phyloP scores from a whole-genome alignment of 257 asterid species.

The Fraxinus anomala region DNA sequence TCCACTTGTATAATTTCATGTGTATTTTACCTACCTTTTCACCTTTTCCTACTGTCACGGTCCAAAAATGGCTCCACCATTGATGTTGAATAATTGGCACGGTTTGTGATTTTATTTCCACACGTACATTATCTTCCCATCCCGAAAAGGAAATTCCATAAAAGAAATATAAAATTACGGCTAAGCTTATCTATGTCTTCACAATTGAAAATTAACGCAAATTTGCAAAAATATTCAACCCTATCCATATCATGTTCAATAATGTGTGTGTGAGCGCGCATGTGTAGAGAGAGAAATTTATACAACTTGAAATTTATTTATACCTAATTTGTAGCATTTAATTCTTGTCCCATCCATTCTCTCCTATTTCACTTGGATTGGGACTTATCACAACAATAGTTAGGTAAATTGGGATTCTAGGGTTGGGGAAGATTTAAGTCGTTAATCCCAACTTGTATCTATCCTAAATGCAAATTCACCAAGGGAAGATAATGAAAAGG shows the following conservation, averaged over 20 bases:
- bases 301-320: background rate
- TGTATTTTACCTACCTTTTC: conserved; percentile 51
- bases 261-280: background rate
- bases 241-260: conserved; percentile 16
- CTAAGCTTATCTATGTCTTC: conserved; percentile 28
- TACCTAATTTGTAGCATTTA: conserved; percentile 29
- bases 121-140: conserved; percentile 31
- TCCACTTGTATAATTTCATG: conserved; percentile 53
- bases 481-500: conserved; percentile 23
- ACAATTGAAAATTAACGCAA: conserved; percentile 2
- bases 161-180: background rate
- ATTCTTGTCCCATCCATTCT: conserved; percentile 8
- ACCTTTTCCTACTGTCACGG: conserved; percentile 34
- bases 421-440: conserved; percentile 22
- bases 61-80: conserved; percentile 50
- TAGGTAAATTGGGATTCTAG: conserved; percentile 36
- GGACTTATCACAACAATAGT: conserved; percentile 40
- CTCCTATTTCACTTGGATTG: conserved; percentile 31
- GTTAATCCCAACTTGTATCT: conserved; percentile 31
- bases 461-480: conserved; percentile 15
- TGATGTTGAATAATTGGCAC: conserved; percentile 39
- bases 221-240: conserved; percentile 11
- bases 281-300: no score
- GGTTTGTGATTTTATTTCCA: conserved; percentile 40
- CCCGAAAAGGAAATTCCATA: background rate